phyloP scores from a whole-genome alignment of 106 monocot genomes.

The Apostasia ramifera region DNA sequence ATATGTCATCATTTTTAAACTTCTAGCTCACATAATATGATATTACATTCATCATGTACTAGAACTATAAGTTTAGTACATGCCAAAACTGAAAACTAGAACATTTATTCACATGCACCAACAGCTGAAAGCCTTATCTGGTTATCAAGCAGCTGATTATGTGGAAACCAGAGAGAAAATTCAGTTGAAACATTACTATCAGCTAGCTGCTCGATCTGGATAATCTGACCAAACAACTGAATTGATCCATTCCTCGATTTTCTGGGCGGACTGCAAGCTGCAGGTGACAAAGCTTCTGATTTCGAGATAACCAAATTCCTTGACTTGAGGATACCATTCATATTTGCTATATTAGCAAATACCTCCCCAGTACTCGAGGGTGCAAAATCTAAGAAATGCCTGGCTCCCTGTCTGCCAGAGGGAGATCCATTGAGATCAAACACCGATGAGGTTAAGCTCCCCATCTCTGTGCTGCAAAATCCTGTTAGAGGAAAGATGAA shows the following conservation, averaged over 20 bases:
- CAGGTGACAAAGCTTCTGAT: background rate
- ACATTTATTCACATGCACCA: background rate
- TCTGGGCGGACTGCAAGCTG: background rate
- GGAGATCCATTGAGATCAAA: conserved; percentile 18
- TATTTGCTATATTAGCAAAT: background rate
- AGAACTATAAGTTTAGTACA: no score
- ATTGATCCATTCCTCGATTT: conserved; percentile 2
- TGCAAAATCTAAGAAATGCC: conserved; percentile 25
- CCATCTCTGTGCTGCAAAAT: conserved; percentile 5
- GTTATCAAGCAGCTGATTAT: conserved; percentile 10
- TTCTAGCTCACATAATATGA: no score
- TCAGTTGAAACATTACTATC: conserved; percentile 9
- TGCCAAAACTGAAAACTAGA: no score
- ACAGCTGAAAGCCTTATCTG: conserved; percentile 5
- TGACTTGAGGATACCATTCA: background rate
- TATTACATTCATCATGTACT: no score
- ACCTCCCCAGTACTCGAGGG: background rate
- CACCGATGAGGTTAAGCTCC: conserved; percentile 1
- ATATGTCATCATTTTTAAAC: no score
- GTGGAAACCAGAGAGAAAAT: conserved; percentile 4
- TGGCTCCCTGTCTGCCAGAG: conserved; percentile 83
- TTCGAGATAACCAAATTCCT: background rate
- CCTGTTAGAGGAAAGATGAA: background rate
- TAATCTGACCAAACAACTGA: conserved; percentile 26
- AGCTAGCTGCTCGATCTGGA: conserved; percentile 8